Base-by-base conservation (phyloP, 2,329 filamentous ascomycete genomes). In the Torrubiellomyces zombiae region DNA sequence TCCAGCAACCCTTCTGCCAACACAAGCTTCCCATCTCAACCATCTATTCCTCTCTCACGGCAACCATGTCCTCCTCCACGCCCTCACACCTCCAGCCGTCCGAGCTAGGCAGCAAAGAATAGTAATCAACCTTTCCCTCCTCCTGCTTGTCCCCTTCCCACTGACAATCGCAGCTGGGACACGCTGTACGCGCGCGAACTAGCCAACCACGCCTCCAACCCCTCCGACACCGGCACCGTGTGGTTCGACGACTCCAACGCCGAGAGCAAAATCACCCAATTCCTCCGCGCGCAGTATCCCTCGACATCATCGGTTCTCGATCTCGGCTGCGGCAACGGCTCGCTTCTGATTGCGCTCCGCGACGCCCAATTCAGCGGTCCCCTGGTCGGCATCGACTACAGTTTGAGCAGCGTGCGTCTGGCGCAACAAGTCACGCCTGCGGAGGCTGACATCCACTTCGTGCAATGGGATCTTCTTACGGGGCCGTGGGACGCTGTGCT, bases 191-290 rank as follows among this genome's bases (percentile, higher is more conserved):
- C 61, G 1, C 63, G 58, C 36, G 77, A 89, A 50, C 59, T 82
- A 26, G 47, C 56, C 31, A 86, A 89, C 53, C 69, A 85, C 50
- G 54, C 67, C 27, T 50, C 66, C 33, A 71, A 91, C 53, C 70
- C 79, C 7, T 53, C 66, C 28, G 80, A 93, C 57, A 76, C 76
- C 31, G 86, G 86, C 37, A 92, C 83, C 16, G 73, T 89, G 40
- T 98, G 89, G 89, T 98, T 98, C 63, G 77, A 83, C 47, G 89
- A 95, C 55, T 79, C 82, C 16, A 72, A 77, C 43, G 89, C 89
- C 32, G 81, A 93, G 43, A 62, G 73, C 33, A 85, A 85, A 43
- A 71, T 92, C 31, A 52, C 92, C 14, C 49, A 57, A 7, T 83
- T 76, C 46, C 64, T 92, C 45, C 68, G 33, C 38, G 37, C 36